Conservation (phyloP, 2,329 filamentous ascomycete genomes). For the Calcarisporium arbuscula region DNA sequence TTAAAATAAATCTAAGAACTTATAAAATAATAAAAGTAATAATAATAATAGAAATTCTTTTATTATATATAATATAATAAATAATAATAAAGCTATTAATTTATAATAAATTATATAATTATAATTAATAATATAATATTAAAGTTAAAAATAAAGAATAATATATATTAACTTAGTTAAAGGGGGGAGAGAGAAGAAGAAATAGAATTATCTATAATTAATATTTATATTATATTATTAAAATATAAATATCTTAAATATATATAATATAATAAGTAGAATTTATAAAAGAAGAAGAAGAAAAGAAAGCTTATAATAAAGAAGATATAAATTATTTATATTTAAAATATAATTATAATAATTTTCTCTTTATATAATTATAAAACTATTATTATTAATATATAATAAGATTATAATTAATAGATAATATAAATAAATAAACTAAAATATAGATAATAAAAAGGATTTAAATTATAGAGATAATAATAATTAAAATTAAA, state of each 20-base stretch:
- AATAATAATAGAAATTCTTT: too few relatives aligned
- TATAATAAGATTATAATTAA: too few relatives aligned
- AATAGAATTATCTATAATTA: background rate
- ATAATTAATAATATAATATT: background rate
- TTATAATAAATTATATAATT: background rate
- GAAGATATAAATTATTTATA: background rate
- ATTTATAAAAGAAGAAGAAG: too few relatives aligned
- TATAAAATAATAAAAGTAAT: background rate
- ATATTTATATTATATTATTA: background rate
- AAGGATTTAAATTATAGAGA: too few relatives aligned
- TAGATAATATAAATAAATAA: too few relatives aligned
- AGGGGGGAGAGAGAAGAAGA: background rate
- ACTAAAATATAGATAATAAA: too few relatives aligned
- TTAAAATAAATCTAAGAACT: background rate
- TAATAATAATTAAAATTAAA: too few relatives aligned
- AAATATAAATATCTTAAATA: background rate
- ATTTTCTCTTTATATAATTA: too few relatives aligned
- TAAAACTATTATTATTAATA: too few relatives aligned
- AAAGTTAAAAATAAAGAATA: background rate
- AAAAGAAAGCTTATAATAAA: background rate
- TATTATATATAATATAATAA: background rate
- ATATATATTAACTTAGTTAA: background rate
- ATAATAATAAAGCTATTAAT: background rate
- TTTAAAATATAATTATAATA: background rate
- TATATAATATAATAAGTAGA: too few relatives aligned